These are phyloP conservation scores for Candida bentonensis DNA, from an alignment of 805 yeast species.

Conservation along the genomic window DNA sequence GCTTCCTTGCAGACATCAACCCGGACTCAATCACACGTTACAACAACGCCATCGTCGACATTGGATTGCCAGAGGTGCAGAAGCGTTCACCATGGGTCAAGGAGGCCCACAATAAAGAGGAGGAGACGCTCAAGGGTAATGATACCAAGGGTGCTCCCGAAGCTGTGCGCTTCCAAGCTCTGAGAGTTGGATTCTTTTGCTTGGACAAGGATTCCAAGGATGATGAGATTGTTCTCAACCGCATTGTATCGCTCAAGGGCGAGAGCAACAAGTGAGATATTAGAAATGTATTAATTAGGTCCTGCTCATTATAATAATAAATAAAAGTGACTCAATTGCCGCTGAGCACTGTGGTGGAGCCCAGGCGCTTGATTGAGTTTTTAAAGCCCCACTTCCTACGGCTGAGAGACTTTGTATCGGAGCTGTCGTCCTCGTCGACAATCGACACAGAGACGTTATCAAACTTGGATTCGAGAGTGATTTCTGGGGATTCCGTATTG, in stretches of 20 bases:
- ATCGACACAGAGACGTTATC: neutral
- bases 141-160: slow-evolving; percentile 45
- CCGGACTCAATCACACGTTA: slow-evolving; percentile 60
- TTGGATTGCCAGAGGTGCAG: slow-evolving; percentile 55
- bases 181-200: slow-evolving; percentile 92
- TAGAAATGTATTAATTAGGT: slow-evolving; percentile 2
- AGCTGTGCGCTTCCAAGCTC: slow-evolving; percentile 93
- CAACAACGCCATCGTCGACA: slow-evolving; percentile 59
- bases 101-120: slow-evolving; percentile 36
- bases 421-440: neutral
- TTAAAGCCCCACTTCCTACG: neutral
- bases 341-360: neutral
- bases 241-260: slow-evolving; percentile 88
- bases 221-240: slow-evolving; percentile 58
- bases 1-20: slow-evolving; percentile 74
- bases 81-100: slow-evolving; percentile 58
- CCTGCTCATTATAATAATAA: neutral
- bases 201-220: slow-evolving; percentile 62
- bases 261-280: slow-evolving; percentile 28
- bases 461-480: neutral
- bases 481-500: neutral
- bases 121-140: slow-evolving; percentile 50
- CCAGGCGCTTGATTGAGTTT: neutral
- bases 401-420: neutral
- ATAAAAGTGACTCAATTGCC: neutral